Conservation (phyloP, 2,329 filamentous ascomycete species). For the Colletotrichum sp. region DNA sequence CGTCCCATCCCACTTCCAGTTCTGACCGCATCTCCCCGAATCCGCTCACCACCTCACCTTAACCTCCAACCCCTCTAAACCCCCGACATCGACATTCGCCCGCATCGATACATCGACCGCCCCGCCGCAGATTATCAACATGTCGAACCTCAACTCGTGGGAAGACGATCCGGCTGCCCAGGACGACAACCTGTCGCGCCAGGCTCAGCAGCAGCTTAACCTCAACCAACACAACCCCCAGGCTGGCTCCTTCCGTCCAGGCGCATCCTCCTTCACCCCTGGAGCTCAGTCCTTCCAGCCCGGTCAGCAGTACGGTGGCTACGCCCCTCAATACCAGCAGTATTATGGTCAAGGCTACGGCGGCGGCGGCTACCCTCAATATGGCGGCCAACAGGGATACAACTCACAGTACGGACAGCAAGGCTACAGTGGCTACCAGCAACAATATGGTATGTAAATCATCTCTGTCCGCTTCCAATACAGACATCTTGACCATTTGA, state of each 20-base stretch:
- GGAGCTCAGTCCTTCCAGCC: slow-evolving; percentile 74
- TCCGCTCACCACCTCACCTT: not conserved
- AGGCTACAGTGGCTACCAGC: slow-evolving; percentile 40
- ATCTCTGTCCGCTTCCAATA: not conserved
- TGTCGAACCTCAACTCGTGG: slow-evolving; percentile 95
- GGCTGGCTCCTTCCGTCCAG: slow-evolving; percentile 51
- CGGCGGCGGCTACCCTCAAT: slow-evolving; percentile 57
- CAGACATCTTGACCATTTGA: not conserved
- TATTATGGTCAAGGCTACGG: slow-evolving; percentile 58
- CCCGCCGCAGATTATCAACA: slow-evolving; percentile 43
- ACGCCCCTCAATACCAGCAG: slow-evolving; percentile 60
- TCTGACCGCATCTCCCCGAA: slow-evolving; percentile 14
- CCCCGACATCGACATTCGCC: not conserved
- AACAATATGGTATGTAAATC: slow-evolving; percentile 40
- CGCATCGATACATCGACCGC: not conserved
- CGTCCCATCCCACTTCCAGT: slow-evolving; percentile 16
- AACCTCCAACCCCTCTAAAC: not conserved
- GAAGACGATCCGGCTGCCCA: slow-evolving; percentile 84
- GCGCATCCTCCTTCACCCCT: slow-evolving; percentile 73
- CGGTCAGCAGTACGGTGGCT: slow-evolving; percentile 69
- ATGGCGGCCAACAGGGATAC: slow-evolving; percentile 48
- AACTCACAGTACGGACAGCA: slow-evolving; percentile 49
- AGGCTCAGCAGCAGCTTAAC: slow-evolving; percentile 78
- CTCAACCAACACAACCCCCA: slow-evolving; percentile 61
- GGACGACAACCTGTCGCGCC: slow-evolving; percentile 79